These are phyloP conservation scores for Colletotrichum simmondsii DNA, from an alignment of 2,329 filamentous ascomycete species.

Conservation along the genomic window DNA sequence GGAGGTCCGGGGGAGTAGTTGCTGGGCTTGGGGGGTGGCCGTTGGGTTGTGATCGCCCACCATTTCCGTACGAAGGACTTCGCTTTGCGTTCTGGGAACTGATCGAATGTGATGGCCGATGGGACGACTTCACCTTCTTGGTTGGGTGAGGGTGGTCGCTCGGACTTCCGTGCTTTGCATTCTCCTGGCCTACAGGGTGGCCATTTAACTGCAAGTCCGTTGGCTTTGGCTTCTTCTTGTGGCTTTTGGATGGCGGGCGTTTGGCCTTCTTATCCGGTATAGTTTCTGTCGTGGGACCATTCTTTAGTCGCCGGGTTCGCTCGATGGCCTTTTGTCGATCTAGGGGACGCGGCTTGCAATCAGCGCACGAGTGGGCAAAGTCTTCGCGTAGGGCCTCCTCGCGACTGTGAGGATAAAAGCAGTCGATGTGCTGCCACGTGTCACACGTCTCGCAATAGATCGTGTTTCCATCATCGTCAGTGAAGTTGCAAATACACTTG, in stretches of 20 bases:
- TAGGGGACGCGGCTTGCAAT: slow-evolving; percentile 83
- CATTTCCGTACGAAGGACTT: slow-evolving; percentile 72
- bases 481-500: slow-evolving; percentile 95
- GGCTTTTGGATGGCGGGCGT: slow-evolving; percentile 80
- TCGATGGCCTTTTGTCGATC: slow-evolving; percentile 81
- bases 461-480: slow-evolving; percentile 96
- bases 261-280: slow-evolving; percentile 77
- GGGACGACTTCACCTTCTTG: slow-evolving; percentile 85
- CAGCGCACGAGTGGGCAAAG: slow-evolving; percentile 86
- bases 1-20: slow-evolving; percentile 76
- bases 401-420: slow-evolving; percentile 85
- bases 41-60: slow-evolving; percentile 64
- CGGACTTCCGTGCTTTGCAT: slow-evolving; percentile 57
- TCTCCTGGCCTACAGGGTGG: slow-evolving; percentile 68
- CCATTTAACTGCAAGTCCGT: slow-evolving; percentile 75
- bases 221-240: slow-evolving; percentile 90
- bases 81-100: slow-evolving; percentile 75
- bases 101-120: slow-evolving; percentile 81
- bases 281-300: slow-evolving; percentile 56
- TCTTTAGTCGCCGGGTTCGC: slow-evolving; percentile 70
- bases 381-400: slow-evolving; percentile 77
- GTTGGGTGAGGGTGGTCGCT: slow-evolving; percentile 64
- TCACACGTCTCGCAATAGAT: slow-evolving; percentile 97
- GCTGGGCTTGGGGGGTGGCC: slow-evolving; percentile 78
- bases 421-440: slow-evolving; percentile 98